These are phyloP conservation scores for Edaphochlamys debaryana DNA, from an alignment of 139 green algal genomes.

Conservation along the genomic window DNA sequence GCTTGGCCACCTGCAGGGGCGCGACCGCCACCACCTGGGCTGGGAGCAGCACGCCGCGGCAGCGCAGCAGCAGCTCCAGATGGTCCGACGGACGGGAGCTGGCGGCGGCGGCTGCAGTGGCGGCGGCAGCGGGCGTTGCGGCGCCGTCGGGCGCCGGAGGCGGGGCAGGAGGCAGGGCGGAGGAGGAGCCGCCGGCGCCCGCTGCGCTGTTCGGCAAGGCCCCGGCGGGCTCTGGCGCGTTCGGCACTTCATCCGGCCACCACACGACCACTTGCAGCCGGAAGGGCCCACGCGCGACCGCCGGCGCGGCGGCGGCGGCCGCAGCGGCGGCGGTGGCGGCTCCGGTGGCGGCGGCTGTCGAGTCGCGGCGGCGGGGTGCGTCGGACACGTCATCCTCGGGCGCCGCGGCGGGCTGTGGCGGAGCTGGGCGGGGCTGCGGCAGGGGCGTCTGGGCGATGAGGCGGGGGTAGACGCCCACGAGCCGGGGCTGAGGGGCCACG, in stretches of 20 bases:
- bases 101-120: too few relatives aligned
- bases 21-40: neutral
- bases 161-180: neutral
- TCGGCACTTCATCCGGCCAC: too few relatives aligned
- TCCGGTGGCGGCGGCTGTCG: too few relatives aligned
- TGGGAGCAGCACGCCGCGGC: neutral
- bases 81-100: neutral
- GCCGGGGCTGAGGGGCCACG: too few relatives aligned
- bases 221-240: too few relatives aligned
- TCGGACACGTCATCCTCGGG: neutral
- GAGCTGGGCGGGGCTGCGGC: too few relatives aligned
- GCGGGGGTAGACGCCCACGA: neutral
- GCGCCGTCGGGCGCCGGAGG: neutral
- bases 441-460: neutral
- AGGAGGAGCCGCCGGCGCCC: neutral
- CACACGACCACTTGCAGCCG: neutral
- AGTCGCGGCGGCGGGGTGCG: neutral
- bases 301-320: neutral
- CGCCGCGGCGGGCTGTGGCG: too few relatives aligned
- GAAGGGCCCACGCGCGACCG: neutral
- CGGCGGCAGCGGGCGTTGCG: neutral
- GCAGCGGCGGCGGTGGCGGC: neutral
- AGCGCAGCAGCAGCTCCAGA: constrained; percentile 20
- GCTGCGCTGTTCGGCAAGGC: neutral
- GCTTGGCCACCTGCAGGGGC: neutral